Conservation (phyloP, 257 asterid genomes). For the Nicotiana attenuata region DNA sequence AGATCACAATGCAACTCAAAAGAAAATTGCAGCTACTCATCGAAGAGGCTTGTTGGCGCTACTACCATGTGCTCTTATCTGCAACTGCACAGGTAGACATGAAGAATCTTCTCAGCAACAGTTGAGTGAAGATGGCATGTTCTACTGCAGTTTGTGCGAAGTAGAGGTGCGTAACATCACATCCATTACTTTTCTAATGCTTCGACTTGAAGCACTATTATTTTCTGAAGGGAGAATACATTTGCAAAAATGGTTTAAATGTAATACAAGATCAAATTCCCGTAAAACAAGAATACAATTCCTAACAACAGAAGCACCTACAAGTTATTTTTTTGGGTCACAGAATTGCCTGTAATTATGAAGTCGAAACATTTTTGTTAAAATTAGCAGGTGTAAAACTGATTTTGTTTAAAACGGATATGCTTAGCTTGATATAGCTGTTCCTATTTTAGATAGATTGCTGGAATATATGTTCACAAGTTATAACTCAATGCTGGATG, state of each 20-base stretch:
- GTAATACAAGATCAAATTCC: background rate
- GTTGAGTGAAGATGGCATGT: conserved; percentile 92
- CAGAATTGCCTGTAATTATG: background rate
- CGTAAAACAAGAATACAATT: background rate
- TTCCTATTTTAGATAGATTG: background rate
- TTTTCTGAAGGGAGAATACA: background rate
- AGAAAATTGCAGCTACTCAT: conserved; percentile 20
- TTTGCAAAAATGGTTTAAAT: too few species aligned
- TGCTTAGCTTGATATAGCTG: background rate
- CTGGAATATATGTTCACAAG: background rate
- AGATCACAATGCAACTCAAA: conserved; percentile 30
- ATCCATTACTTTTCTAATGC: background rate
- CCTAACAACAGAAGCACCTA: background rate
- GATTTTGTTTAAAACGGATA: background rate
- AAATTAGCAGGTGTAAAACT: background rate
- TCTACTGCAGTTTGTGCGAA: conserved; percentile 97
- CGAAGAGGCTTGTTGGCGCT: conserved; percentile 38
- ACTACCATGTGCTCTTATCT: conserved; percentile 65
- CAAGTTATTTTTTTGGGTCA: background rate
- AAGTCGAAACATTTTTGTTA: background rate
- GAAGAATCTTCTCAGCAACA: conserved; percentile 66
- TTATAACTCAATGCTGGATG: background rate
- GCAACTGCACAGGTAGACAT: conserved; percentile 35
- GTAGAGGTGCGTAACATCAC: conserved; percentile 63
- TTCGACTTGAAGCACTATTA: background rate